phyloP scores from a whole-genome alignment of 1,284 basidiomycete species.

The Porogramme epimiltina region DNA sequence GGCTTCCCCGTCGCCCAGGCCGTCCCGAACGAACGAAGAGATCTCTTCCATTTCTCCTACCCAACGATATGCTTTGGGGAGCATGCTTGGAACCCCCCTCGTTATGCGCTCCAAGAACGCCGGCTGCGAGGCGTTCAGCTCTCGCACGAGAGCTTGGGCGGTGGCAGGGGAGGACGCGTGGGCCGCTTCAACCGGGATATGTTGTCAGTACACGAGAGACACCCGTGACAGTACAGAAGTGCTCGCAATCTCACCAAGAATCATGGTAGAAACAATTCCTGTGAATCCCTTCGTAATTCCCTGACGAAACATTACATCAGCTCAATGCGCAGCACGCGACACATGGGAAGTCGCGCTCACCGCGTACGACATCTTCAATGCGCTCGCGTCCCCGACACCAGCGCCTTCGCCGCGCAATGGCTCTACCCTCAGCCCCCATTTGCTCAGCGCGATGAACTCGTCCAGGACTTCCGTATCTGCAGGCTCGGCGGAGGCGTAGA shows the following conservation, averaged over 20 bases:
- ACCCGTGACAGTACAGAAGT: neutral
- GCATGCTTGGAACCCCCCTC: conserved; percentile 45
- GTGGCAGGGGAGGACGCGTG: conserved; percentile 60
- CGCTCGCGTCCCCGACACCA: conserved; percentile 59
- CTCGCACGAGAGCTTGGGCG: conserved; percentile 50
- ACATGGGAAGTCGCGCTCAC: conserved; percentile 35
- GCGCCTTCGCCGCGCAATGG: conserved; percentile 47
- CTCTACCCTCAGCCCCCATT: conserved; percentile 49
- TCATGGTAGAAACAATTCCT: conserved; percentile 57
- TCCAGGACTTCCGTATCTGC: conserved; percentile 41
- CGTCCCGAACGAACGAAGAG: conserved; percentile 44
- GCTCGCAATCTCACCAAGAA: conserved; percentile 43
- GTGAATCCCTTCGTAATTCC: conserved; percentile 59
- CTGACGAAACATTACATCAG: conserved; percentile 28
- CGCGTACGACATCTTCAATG: conserved; percentile 65
- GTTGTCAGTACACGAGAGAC: neutral
- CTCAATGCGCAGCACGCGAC: neutral
- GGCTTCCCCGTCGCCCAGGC: conserved; percentile 40
- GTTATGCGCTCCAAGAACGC: conserved; percentile 42
- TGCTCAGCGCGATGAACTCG: conserved; percentile 41
- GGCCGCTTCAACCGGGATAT: conserved; percentile 41
- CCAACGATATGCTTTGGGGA: conserved; percentile 64
- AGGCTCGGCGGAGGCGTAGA: conserved; percentile 51
- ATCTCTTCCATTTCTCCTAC: conserved; percentile 66
- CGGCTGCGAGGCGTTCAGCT: conserved; percentile 50